Evolutionary conservation across 2,329 filamentous ascomycete species (phyloP), one percentile per base, ranked within the genome.

Genomic region (Aspergillus costaricaensis): DNA sequence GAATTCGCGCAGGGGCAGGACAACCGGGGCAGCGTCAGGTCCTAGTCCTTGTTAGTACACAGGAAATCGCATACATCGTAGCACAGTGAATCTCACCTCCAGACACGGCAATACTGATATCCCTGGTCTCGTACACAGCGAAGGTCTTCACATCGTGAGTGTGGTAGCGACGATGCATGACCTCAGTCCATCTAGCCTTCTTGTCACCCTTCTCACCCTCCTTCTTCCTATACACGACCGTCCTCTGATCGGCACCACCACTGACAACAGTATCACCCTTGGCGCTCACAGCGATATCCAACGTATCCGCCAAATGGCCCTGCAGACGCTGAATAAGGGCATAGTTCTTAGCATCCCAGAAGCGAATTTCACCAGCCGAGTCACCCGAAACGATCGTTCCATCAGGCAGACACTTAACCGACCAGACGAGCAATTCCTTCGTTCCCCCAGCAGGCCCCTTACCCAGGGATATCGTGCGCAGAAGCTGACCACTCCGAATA

Each of bases 131-230:
- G 65, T 94, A 98, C 0, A 91, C 88, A 36, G 92, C 91, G 86
- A 98, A 91, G 1, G 92, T 86, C 80, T 98, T 98, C 70, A 98
- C 92, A 79, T 99, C 95, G 75, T 98, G 93, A 49, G 89, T 87
- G 73, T 99, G 95, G 72, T 94, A 93, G 71, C 92, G 85, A 66
- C 91, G 85, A 72, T 96, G 92, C 76, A 87, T 90, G n/a, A 91
- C 83, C 75, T 95, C 94, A 60, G 86, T 86, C 95, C 95, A 99
- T 72, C 88, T 86, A 65, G 74, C 76, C 56, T 83, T 81, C 60
- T 83, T 83, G 21, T 85, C 81, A 49, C 84, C 83, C 59, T 79
- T 80, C 59, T 75, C 74, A 57, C 70, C 77, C 51, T 70, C 75
- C 66, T 76, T 78, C 67, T 88, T 86, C 74, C 88, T 90, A 79